A percentile compares a stretch with the other conserved stretches of the same genome.
Conservation (phyloP, 2,329 filamentous ascomycete genomes). For the Tolypocladium tundrense region DNA sequence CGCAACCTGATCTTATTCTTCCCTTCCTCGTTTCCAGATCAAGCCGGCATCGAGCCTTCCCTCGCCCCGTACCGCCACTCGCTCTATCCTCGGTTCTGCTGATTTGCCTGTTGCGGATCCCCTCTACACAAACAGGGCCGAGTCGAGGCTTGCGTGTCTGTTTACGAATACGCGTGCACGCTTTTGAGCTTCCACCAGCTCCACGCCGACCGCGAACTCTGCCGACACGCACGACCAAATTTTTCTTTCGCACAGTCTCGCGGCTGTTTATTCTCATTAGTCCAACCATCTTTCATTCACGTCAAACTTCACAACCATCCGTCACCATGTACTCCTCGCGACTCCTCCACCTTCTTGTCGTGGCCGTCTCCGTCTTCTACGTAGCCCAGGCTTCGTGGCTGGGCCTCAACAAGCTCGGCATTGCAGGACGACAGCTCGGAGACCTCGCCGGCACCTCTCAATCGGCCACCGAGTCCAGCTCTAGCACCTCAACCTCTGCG, state of each 20-base stretch:
- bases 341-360: conserved; percentile 34
- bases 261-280: neutral
- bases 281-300: neutral
- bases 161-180: neutral
- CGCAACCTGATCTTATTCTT: neutral
- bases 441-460: conserved; percentile 1
- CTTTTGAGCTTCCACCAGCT: neutral
- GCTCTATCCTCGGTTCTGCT: neutral
- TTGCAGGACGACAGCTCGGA: conserved; percentile 11
- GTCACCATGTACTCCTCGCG: conserved; percentile 36
- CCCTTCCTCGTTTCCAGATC: neutral
- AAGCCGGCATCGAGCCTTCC: neutral
- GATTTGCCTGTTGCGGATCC: neutral
- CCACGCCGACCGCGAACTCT: neutral
- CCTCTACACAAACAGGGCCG: neutral
- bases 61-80: conserved; percentile 5
- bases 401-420: conserved; percentile 11
- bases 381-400: conserved; percentile 32
- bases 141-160: neutral
- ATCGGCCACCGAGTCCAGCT: neutral
- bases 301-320: no score
- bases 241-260: neutral
- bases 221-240: neutral
- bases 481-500: neutral
- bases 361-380: conserved; percentile 35